Conservation (phyloP, 345 rosid species). For the Kernera saxatilis region DNA sequence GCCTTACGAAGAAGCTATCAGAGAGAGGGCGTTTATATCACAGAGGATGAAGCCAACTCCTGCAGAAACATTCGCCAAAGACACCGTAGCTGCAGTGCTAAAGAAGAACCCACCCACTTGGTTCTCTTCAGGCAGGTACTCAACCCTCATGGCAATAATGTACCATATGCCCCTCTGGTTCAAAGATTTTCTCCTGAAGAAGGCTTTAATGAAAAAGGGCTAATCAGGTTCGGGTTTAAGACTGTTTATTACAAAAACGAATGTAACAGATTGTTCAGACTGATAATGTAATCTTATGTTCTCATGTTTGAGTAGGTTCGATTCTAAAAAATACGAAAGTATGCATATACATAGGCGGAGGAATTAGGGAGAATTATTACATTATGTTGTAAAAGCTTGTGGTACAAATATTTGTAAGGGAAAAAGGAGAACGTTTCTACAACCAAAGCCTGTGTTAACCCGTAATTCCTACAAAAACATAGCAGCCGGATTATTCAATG, state of each 20-base stretch:
- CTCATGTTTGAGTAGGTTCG: not conserved
- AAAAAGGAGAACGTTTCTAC: too few relatives aligned
- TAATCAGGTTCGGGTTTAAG: not conserved
- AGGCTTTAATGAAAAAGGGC: conserved; percentile 42
- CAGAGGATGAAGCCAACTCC: conserved; percentile 58
- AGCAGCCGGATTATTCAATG: not conserved
- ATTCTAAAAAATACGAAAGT: not conserved
- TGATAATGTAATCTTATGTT: not conserved
- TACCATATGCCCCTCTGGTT: conserved; percentile 62
- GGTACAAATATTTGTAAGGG: too few relatives aligned
- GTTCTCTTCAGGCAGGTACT: conserved; percentile 64
- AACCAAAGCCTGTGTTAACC: conserved; percentile 74
- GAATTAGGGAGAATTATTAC: not conserved
- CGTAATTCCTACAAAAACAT: conserved; percentile 72
- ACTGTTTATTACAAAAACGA: not conserved
- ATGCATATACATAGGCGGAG: not conserved
- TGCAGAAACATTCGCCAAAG: conserved; percentile 61
- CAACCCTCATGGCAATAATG: conserved; percentile 46
- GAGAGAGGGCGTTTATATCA: conserved; percentile 49
- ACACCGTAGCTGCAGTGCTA: conserved; percentile 51
- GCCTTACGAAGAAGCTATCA: conserved; percentile 56
- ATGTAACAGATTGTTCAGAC: conserved; percentile 5
- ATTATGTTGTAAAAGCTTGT: not conserved
- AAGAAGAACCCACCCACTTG: conserved; percentile 71
- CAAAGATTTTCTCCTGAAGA: conserved; percentile 49